Percentiles rank a stretch among this genome's conserved stretches.
These are phyloP conservation scores for Phytophthora sansomeana DNA, from an alignment of 352 stramenopile species.

Conservation along the genomic window DNA sequence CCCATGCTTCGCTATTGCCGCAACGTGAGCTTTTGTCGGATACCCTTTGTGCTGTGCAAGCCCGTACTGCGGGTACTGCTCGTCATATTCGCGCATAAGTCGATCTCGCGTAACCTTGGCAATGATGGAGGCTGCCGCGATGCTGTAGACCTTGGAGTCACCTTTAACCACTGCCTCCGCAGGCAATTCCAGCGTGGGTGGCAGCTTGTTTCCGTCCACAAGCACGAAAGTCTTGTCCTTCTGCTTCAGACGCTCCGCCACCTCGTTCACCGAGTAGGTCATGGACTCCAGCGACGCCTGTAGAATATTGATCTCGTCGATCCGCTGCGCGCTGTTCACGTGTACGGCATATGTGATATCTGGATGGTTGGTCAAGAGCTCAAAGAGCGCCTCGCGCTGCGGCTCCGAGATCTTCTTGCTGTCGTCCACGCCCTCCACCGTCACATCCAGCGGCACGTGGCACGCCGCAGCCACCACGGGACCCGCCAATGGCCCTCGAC, in stretches of 20 bases:
- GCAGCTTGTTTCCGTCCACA: slow-evolving; percentile 97
- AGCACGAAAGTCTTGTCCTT: slow-evolving; percentile 86
- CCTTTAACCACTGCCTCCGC: slow-evolving; percentile 95
- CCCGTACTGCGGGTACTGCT: slow-evolving; percentile 94
- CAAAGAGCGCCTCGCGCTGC: slow-evolving; percentile 93
- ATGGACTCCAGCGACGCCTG: slow-evolving; percentile 97
- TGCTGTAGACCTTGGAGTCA: slow-evolving; percentile 95
- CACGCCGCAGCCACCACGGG: slow-evolving; percentile 86
- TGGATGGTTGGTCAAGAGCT: slow-evolving; percentile 82
- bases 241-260: slow-evolving; percentile 46
- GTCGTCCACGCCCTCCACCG: slow-evolving; percentile 92
- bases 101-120: slow-evolving; percentile 98
- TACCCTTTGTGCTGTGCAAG: slow-evolving; percentile 98
- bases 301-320: slow-evolving; percentile 99
- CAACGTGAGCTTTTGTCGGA: slow-evolving; percentile 93
- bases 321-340: slow-evolving; percentile 78
- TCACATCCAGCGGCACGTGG: slow-evolving; percentile 78
- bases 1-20: slow-evolving; percentile 90
- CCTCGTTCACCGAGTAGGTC: slow-evolving; percentile 84
- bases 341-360: slow-evolving; percentile 91
- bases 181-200: slow-evolving; percentile 84
- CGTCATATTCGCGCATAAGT: slow-evolving; percentile 96
- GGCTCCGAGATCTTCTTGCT: slow-evolving; percentile 96
- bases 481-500: slow-evolving; percentile 94
- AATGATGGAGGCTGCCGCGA: slow-evolving; percentile 98